Conservation (phyloP, 2,329 filamentous ascomycete species). For the Monilinia aucupariae region DNA sequence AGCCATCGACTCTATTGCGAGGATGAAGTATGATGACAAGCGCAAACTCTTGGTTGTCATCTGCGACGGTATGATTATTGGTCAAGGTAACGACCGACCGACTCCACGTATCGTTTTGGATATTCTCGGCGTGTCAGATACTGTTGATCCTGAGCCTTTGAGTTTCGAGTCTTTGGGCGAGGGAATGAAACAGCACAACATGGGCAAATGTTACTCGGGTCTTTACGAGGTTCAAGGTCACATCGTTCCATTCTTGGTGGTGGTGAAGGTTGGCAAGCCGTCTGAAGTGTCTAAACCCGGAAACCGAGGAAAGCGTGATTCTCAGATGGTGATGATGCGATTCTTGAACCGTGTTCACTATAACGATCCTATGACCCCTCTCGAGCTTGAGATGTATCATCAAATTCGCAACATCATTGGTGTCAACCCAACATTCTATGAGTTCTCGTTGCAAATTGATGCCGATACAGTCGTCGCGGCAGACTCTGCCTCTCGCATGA, state of each 20-base stretch:
- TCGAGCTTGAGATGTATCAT: constrained; percentile 97
- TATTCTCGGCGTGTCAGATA: constrained; percentile 90
- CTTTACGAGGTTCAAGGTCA: constrained; percentile 97
- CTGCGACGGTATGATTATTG: constrained; percentile 99
- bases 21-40: constrained; percentile 97
- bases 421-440: constrained; percentile 97
- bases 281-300: constrained; percentile 72
- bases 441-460: constrained; percentile 93
- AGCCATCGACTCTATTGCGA: constrained; percentile 91
- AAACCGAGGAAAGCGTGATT: constrained; percentile 98
- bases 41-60: constrained; percentile 89
- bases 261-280: constrained; percentile 90
- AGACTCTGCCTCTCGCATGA: constrained; percentile 87
- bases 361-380: constrained; percentile 89
- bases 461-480: constrained; percentile 90
- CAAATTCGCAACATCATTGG: constrained; percentile 98
- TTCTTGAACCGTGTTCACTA: constrained; percentile 99
- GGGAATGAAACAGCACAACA: constrained; percentile 96
- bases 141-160: constrained; percentile 87
- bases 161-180: constrained; percentile 97
- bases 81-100: constrained; percentile 92
- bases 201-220: constrained; percentile 98
- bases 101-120: constrained; percentile 95
- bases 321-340: constrained; percentile 96
- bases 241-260: constrained; percentile 93